Base-by-base conservation (phyloP, 2,329 filamentous ascomycete species). In the Colletotrichum ledebouriae region DNA sequence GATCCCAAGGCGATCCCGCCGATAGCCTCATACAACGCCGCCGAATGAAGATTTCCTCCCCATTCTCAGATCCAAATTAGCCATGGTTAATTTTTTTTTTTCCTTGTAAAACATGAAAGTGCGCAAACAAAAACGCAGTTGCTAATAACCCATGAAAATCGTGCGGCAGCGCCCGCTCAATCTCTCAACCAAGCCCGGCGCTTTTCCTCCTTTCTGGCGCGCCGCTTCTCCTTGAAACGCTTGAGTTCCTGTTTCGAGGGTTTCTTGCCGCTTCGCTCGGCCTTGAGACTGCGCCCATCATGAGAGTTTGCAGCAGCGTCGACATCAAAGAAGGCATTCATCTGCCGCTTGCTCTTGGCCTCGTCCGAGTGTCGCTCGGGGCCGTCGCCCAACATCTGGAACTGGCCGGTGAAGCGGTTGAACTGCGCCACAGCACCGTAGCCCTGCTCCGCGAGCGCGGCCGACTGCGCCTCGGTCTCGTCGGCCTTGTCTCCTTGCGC, bases 261-360 rank as follows among this genome's bases (percentile, higher is more conserved):
- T 80, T 93, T 94, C 86, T 96, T 94, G 62, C 90, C 89, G 66
- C 92, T 90, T 63, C 96, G 87, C 83, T 99, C 96, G 2, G 94
- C 96, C 81, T 95, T 97, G 67, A 99, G 83, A 76, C 94, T 98
- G 67, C 91, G 88, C 2, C 96, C 96, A 73, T 97, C 91, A 76
- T 99, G 94, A 66, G 89, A 88, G 76, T 97, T 98, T 4, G 94
- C 95, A 3, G 94, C 94, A 4, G 94, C 93, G 78, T 98, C 94
- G 49, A 98, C 94, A 77, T 99, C 95, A 78, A 98, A 99, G 81
- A 91, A 98, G 46, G 94, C 93, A 76, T 93, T 92, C 92, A 98
- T 92, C 82, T 98, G 96, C 50, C 96, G 86, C 59, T 85, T 86
- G 69, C 91, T 91, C 84, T 97, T 98, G 76, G 93, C 92, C 76